Conservation (phyloP, 2,329 filamentous ascomycete species). For the Arthrobotrys entomopaga region DNA sequence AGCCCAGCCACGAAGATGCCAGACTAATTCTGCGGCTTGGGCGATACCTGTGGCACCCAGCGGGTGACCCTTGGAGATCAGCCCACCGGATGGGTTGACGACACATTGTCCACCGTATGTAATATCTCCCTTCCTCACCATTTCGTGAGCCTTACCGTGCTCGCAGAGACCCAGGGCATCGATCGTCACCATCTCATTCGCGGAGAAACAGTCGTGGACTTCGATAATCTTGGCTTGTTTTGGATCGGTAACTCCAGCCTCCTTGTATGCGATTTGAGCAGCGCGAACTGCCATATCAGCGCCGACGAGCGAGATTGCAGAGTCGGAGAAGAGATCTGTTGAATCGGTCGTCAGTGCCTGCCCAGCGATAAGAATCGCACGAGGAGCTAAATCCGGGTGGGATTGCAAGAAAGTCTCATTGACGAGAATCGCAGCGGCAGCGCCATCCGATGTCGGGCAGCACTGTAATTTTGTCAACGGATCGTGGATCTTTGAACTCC, state of each 20-base stretch:
- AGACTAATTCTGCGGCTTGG: constrained; percentile 92
- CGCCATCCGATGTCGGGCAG: constrained; percentile 94
- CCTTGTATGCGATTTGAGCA: constrained; percentile 73
- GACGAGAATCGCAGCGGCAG: constrained; percentile 86
- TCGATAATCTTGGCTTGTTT: constrained; percentile 84
- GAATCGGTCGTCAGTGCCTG: constrained; percentile 88
- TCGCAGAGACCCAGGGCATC: constrained; percentile 84
- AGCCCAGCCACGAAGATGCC: constrained; percentile 95
- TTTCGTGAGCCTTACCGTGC: constrained; percentile 87
- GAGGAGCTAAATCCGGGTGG: constrained; percentile 80
- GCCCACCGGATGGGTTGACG: constrained; percentile 90
- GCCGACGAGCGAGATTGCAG: constrained; percentile 87
- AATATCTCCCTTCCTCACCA: constrained; percentile 86
- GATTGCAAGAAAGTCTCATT: constrained; percentile 88
- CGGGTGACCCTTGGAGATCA: constrained; percentile 96
- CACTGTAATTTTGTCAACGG: constrained; percentile 98
- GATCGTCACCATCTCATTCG: constrained; percentile 91
- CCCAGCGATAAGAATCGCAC: constrained; percentile 89
- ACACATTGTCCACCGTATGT: constrained; percentile 83
- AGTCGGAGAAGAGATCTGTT: constrained; percentile 79
- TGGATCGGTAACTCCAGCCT: constrained; percentile 75
- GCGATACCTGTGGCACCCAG: constrained; percentile 93
- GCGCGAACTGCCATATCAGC: constrained; percentile 84
- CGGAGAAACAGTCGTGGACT: constrained; percentile 95
- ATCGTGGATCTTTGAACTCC: constrained; percentile 79